Conservation (phyloP, 164 flowering plant species). For the Buxus sempervirens region DNA sequence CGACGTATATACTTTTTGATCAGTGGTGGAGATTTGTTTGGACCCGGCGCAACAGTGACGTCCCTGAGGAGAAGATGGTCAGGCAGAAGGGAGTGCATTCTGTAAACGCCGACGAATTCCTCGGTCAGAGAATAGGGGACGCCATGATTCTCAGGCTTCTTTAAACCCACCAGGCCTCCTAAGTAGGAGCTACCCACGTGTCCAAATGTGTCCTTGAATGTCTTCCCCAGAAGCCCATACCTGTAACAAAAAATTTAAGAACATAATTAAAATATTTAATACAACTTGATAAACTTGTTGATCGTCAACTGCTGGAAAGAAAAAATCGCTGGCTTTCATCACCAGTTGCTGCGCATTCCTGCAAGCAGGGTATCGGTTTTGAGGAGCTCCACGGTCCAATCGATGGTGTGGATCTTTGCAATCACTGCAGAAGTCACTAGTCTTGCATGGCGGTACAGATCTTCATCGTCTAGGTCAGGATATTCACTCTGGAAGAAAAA, state of each 20-base stretch:
- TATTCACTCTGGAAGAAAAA: constrained; percentile 17
- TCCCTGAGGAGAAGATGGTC: constrained; percentile 40
- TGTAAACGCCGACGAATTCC: constrained; percentile 58
- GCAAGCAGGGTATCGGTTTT: constrained; percentile 39
- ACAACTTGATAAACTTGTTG: no score
- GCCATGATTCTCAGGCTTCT: constrained; percentile 37
- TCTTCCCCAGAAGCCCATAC: constrained; percentile 51
- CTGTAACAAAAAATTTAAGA: constrained; percentile 10
- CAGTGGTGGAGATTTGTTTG: constrained; percentile 31
- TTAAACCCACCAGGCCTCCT: constrained; percentile 37
- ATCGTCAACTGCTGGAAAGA: no score
- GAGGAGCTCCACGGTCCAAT: constrained; percentile 47
- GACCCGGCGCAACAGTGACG: constrained; percentile 20
- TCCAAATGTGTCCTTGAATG: constrained; percentile 40
- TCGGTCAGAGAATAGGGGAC: constrained; percentile 67
- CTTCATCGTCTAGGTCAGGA: constrained; percentile 28
- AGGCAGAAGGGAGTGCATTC: constrained; percentile 71
- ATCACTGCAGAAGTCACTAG: constrained; percentile 47
- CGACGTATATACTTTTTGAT: constrained; percentile 19
- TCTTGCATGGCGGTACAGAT: constrained; percentile 37
- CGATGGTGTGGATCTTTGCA: constrained; percentile 44
- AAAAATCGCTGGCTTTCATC: no score
- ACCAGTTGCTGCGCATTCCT: constrained; percentile 40
- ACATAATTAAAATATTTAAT: no score
- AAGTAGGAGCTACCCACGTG: constrained; percentile 21